Evolutionary conservation across 306 rosid genomes (phyloP).

Genomic region (Datisca glomerata): DNA sequence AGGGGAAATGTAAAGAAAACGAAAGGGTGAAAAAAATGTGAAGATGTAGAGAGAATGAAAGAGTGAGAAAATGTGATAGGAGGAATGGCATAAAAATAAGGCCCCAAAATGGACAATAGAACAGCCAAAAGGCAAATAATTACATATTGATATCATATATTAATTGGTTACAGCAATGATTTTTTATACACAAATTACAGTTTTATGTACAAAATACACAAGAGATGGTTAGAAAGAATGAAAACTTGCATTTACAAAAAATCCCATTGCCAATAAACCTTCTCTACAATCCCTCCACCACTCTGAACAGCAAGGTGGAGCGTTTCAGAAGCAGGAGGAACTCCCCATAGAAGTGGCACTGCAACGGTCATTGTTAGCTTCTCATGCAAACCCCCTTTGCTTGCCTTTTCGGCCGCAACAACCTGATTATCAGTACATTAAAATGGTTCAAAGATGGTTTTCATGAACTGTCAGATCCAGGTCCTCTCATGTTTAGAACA

Average conservation of each 20-base stretch:
- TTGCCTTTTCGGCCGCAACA: slow-evolving; percentile 79
- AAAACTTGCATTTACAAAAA: slow-evolving; percentile 50
- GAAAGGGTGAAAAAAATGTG: too few species aligned
- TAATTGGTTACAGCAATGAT: background rate
- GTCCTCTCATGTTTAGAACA: too few species aligned
- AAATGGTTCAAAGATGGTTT: too few species aligned
- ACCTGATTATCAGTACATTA: slow-evolving; percentile 31
- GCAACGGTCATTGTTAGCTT: slow-evolving; percentile 96
- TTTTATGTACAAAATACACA: slow-evolving; percentile 60
- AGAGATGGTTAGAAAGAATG: slow-evolving; percentile 49
- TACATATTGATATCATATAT: too few species aligned
- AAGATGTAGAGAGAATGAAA: too few species aligned
- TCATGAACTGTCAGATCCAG: too few species aligned
- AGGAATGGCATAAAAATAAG: too few species aligned
- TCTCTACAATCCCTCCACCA: slow-evolving; percentile 98
- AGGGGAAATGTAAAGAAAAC: too few species aligned
- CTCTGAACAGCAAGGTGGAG: slow-evolving; percentile 96
- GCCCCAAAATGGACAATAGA: too few species aligned
- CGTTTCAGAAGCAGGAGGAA: slow-evolving; percentile 92
- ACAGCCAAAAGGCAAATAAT: too few species aligned
- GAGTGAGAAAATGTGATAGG: too few species aligned
- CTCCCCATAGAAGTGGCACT: slow-evolving; percentile 96
- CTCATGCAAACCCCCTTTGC: slow-evolving; percentile 79
- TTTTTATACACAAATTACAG: slow-evolving; percentile 23
- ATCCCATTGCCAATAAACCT: slow-evolving; percentile 93